Conservation (phyloP, 2,329 filamentous ascomycete species). For the Fonsecaea multimorphosa region DNA sequence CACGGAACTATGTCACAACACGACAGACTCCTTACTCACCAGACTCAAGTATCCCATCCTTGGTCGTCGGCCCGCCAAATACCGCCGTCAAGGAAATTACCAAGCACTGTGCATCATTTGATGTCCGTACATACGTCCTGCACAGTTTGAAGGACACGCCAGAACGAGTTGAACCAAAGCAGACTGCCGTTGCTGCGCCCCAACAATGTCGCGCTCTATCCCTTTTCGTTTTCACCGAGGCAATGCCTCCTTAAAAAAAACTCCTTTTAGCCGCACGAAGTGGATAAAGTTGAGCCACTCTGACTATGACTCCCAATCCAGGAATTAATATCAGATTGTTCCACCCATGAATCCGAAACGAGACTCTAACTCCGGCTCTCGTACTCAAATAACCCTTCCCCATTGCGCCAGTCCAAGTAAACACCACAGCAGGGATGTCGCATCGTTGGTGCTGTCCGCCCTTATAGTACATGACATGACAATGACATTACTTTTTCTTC, state of each 20-base stretch:
- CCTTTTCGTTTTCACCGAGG: background rate
- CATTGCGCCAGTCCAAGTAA: background rate
- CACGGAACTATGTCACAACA: background rate
- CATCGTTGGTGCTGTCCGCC: background rate
- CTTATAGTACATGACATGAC: background rate
- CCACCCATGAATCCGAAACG: background rate
- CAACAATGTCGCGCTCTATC: background rate
- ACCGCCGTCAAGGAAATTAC: background rate
- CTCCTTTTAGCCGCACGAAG: background rate
- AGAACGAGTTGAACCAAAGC: background rate
- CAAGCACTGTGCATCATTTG: background rate
- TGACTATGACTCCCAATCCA: background rate
- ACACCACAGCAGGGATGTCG: background rate
- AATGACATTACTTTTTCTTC: constrained; percentile 34
- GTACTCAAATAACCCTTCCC: background rate
- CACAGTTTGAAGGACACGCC: background rate
- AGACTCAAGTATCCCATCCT: background rate
- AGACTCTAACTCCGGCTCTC: background rate
- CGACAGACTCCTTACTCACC: background rate
- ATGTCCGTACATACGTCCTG: background rate
- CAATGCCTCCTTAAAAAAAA: background rate
- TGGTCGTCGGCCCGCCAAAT: background rate
- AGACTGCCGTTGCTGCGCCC: background rate
- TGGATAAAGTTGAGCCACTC: background rate
- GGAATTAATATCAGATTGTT: background rate